These are phyloP conservation scores for Grosmannia serpens DNA, from an alignment of 2,329 filamentous ascomycete genomes.

Conservation along the genomic window DNA sequence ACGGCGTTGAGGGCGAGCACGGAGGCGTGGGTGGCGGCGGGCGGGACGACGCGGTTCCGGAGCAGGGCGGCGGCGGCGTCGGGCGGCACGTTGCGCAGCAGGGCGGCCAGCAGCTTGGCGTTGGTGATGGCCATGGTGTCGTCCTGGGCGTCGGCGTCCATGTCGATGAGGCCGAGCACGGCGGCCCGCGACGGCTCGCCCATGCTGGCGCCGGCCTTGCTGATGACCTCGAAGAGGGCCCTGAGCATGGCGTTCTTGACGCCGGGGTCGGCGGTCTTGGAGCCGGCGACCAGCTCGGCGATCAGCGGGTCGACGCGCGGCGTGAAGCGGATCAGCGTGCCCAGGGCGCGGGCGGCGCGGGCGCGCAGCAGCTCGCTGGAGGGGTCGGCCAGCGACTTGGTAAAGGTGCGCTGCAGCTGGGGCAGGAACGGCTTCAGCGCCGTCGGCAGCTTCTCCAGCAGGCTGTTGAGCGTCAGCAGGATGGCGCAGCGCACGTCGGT, in stretches of 20 bases:
- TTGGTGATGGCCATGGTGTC: conserved; percentile 78
- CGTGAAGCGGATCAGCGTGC: conserved; percentile 90
- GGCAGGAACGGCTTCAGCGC: conserved; percentile 95
- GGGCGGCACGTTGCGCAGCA: conserved; percentile 73
- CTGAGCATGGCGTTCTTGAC: conserved; percentile 95
- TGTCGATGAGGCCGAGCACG: conserved; percentile 83
- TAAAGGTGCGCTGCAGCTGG: conserved; percentile 92
- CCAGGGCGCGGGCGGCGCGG: conserved; percentile 84
- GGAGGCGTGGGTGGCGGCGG: conserved; percentile 65
- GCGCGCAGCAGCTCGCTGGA: conserved; percentile 80
- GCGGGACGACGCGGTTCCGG: conserved; percentile 67
- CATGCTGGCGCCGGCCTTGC: conserved; percentile 92
- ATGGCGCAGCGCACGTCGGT: conserved; percentile 95
- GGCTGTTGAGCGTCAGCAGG: conserved; percentile 82
- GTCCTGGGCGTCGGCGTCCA: conserved; percentile 66
- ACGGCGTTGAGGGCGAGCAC: conserved; percentile 83
- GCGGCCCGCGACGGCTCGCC: conserved; percentile 76
- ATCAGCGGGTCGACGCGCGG: conserved; percentile 93
- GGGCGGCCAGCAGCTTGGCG: conserved; percentile 75
- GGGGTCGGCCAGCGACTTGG: conserved; percentile 86
- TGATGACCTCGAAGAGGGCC: conserved; percentile 89
- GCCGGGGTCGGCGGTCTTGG: conserved; percentile 76
- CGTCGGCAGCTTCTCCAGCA: conserved; percentile 91
- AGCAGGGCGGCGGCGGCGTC: conserved; percentile 51
- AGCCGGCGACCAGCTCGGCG: conserved; percentile 83